Evolutionary conservation across 2,329 filamentous ascomycete species (phyloP).

Genomic region (Colletotrichum eleusines): DNA sequence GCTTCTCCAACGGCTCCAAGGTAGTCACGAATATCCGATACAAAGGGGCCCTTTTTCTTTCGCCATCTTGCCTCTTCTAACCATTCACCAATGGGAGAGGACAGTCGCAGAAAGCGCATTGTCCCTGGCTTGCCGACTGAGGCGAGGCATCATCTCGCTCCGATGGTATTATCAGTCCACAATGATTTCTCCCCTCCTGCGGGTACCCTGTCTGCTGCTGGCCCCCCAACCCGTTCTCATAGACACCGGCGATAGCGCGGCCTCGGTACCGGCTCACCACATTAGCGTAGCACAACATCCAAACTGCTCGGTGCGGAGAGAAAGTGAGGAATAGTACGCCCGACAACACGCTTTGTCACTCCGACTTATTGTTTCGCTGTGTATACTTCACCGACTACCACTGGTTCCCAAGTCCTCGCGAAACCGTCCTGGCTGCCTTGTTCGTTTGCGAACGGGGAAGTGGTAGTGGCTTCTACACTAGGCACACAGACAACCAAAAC

Average conservation of each 20-base stretch:
- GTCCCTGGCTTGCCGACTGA: conserved; percentile 39
- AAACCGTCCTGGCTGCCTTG: background rate
- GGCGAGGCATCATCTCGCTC: conserved; percentile 42
- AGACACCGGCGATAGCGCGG: conserved; percentile 5
- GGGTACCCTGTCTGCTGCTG: conserved; percentile 28
- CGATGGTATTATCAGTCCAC: conserved; percentile 42
- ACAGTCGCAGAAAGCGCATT: background rate
- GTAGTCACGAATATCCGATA: background rate
- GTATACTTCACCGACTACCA: background rate
- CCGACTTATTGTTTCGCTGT: background rate
- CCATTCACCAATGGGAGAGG: conserved; percentile 1
- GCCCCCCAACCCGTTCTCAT: conserved; percentile 21
- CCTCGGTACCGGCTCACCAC: conserved; percentile 12
- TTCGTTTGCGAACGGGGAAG: background rate
- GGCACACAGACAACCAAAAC: background rate
- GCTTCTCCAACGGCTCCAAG: conserved; percentile 14
- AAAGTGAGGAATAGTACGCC: background rate
- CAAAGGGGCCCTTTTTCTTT: background rate
- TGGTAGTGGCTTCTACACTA: background rate
- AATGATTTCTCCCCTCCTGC: conserved; percentile 31
- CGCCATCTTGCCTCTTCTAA: background rate
- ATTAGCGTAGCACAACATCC: conserved; percentile 1
- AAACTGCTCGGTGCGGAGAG: background rate
- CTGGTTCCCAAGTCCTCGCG: background rate
- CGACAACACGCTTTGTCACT: too few species aligned